These are phyloP conservation scores for Nicotiana rustica DNA, from an alignment of 305 asterid species.

Conservation along the genomic window DNA sequence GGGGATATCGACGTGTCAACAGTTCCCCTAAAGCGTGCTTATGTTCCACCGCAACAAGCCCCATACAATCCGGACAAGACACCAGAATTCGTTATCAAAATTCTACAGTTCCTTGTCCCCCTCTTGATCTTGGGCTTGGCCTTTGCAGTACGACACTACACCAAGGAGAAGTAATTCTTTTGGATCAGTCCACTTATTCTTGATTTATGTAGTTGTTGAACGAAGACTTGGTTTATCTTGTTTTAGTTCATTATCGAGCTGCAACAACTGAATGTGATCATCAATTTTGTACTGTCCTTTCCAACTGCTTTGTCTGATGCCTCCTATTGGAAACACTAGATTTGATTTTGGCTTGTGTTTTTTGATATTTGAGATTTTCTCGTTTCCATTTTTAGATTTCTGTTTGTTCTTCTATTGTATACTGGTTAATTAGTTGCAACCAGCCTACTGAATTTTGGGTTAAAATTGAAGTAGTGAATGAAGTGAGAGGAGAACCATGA, in stretches of 20 bases:
- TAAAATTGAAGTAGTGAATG: not conserved
- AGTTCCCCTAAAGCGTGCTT: conserved; percentile 55
- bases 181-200: conserved; percentile 30
- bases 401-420: not conserved
- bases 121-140: conserved; percentile 68
- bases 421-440: conserved; percentile 5
- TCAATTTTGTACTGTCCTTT: conserved; percentile 28
- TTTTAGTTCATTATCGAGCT: conserved; percentile 25
- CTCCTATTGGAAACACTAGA: not conserved
- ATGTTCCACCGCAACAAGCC: conserved; percentile 42
- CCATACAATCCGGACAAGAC: conserved; percentile 48
- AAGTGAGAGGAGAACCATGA: too few species aligned
- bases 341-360: conserved; percentile 16
- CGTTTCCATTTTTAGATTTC: not conserved
- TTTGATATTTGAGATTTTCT: not conserved
- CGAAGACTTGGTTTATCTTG: conserved; percentile 15
- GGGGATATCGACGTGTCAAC: conserved; percentile 64
- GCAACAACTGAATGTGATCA: conserved; percentile 18
- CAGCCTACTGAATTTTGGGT: not conserved
- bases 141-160: conserved; percentile 60
- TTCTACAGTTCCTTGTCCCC: conserved; percentile 68
- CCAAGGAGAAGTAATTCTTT: conserved; percentile 56
- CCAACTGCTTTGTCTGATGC: not conserved
- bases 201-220: conserved; percentile 37
- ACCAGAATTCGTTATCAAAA: conserved; percentile 54